Evolutionary conservation across 129 eudicot genomes (phyloP).

Genomic region (Flaveria brownii): DNA sequence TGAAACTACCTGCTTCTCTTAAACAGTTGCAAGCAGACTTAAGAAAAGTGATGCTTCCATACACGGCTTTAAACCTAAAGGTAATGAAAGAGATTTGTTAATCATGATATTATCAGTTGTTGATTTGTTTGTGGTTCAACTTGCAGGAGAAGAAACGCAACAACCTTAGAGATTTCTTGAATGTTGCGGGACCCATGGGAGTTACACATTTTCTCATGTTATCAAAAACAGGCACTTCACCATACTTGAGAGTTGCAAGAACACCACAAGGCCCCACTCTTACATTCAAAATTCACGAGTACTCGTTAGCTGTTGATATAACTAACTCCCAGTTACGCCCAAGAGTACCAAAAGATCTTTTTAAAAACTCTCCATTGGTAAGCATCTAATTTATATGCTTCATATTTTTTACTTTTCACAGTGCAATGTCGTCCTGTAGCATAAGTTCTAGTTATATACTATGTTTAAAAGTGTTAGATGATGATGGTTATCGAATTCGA

Average conservation of each 20-base stretch:
- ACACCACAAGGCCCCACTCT: slow-evolving; percentile 98
- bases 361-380: slow-evolving; percentile 85
- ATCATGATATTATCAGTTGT: neutral
- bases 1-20: slow-evolving; percentile 73
- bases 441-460: neutral
- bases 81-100: slow-evolving; percentile 28
- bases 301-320: slow-evolving; percentile 83
- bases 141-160: slow-evolving; percentile 93
- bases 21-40: slow-evolving; percentile 79
- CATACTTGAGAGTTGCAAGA: slow-evolving; percentile 89
- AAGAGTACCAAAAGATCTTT: slow-evolving; percentile 84
- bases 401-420: neutral
- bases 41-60: slow-evolving; percentile 92
- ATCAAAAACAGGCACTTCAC: slow-evolving; percentile 75
- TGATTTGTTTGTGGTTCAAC: neutral
- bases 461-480: slow-evolving; percentile 1
- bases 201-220: slow-evolving; percentile 96
- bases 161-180: slow-evolving; percentile 81
- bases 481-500: slow-evolving; percentile 1
- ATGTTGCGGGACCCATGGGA: slow-evolving; percentile 96
- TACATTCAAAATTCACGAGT: slow-evolving; percentile 79
- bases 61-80: slow-evolving; percentile 93
- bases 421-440: neutral
- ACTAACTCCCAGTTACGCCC: slow-evolving; percentile 84
- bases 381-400: neutral